Conservation (phyloP, 345 rosid genomes). For the Hirschfeldia incana region DNA sequence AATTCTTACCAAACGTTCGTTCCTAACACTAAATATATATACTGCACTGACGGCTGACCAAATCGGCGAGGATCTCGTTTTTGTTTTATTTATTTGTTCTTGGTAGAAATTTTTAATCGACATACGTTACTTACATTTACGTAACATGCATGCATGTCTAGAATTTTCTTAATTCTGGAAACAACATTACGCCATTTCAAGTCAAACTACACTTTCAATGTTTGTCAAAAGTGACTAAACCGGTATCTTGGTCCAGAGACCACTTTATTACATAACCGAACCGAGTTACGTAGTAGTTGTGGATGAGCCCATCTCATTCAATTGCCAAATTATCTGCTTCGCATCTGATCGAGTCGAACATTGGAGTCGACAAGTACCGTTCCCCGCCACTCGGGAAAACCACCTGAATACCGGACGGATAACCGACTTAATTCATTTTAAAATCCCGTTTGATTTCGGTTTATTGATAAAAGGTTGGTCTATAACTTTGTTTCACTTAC, state of each 20-base stretch:
- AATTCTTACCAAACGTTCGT: neutral
- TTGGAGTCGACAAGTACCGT: slow-evolving; percentile 62
- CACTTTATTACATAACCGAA: neutral
- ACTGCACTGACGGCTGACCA: neutral
- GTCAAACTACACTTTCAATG: neutral
- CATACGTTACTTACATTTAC: neutral
- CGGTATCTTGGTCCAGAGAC: neutral
- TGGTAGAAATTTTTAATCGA: neutral
- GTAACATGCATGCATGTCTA: neutral
- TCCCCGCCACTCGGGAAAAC: slow-evolving; percentile 76
- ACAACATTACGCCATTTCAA: neutral
- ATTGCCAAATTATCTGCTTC: slow-evolving; percentile 57
- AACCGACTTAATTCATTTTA: neutral
- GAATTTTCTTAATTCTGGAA: neutral
- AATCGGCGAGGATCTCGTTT: neutral
- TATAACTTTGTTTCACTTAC: slow-evolving; percentile 43
- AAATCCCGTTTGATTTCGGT: neutral
- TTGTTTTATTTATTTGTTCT: neutral
- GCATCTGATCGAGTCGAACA: slow-evolving; percentile 53
- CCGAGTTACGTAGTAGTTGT: neutral
- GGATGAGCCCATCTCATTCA: slow-evolving; percentile 34
- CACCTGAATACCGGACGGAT: slow-evolving; percentile 33
- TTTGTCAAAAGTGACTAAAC: neutral
- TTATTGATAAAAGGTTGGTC: neutral
- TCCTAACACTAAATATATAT: no score